Percentiles rank a stretch among this genome's conserved stretches.
Evolutionary conservation across 1,139 yeast species (phyloP).

Genomic region (Candida smagusa): DNA sequence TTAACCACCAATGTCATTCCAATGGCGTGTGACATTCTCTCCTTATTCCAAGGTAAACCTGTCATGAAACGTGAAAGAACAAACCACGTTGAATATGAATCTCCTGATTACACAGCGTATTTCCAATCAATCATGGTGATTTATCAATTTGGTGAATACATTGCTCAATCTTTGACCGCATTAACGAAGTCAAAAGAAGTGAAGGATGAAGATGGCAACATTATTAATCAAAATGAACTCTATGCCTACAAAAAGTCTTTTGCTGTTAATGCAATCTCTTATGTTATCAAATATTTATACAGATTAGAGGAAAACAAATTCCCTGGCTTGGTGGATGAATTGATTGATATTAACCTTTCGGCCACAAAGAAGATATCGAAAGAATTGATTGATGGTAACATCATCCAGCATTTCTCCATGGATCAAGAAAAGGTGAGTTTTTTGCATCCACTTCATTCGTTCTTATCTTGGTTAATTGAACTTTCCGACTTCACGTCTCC

Average conservation of each 20-base stretch:
- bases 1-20: slow-evolving; percentile 37
- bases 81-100: slow-evolving; percentile 88
- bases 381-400: slow-evolving; percentile 23
- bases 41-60: slow-evolving; percentile 78
- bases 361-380: slow-evolving; percentile 14
- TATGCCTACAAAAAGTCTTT: slow-evolving; percentile 14
- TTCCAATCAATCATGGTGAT: slow-evolving; percentile 75
- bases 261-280: slow-evolving; percentile 29
- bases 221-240: slow-evolving; percentile 11
- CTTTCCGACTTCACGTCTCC: slow-evolving; percentile 33
- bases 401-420: slow-evolving; percentile 23
- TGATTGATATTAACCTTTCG: slow-evolving; percentile 26
- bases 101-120: slow-evolving; percentile 78
- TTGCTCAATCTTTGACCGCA: slow-evolving; percentile 48
- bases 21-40: slow-evolving; percentile 59
- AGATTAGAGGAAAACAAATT: slow-evolving; percentile 27
- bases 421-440: slow-evolving; percentile 57
- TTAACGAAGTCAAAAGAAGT: slow-evolving; percentile 11
- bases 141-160: slow-evolving; percentile 58
- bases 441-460: slow-evolving; percentile 78
- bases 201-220: slow-evolving; percentile 1
- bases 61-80: slow-evolving; percentile 72
- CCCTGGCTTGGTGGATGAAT: slow-evolving; percentile 27
- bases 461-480: slow-evolving; percentile 69
- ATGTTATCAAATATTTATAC: slow-evolving; percentile 30